These are phyloP conservation scores for Panicum miliaceum DNA, from an alignment of 176 grass and related monocot genomes.

Conservation along the genomic window DNA sequence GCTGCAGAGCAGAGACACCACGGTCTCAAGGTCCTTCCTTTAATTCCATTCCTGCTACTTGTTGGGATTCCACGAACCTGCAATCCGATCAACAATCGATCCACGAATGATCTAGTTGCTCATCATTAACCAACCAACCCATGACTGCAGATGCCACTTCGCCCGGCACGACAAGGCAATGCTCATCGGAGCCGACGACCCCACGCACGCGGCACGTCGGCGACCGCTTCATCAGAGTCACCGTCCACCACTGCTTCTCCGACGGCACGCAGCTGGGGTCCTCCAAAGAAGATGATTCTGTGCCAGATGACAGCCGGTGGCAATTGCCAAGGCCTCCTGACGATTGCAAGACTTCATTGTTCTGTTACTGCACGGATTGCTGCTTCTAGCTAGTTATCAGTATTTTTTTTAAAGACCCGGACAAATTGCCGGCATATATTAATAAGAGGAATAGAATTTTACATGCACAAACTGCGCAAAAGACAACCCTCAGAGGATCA, in stretches of 20 bases:
- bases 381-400: too few species aligned
- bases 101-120: not conserved
- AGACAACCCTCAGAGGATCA: too few species aligned
- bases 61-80: too few species aligned
- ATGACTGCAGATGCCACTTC: conserved; percentile 45
- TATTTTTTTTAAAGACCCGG: too few species aligned
- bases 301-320: conserved; percentile 78
- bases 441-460: too few species aligned
- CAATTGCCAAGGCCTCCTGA: conserved; percentile 45
- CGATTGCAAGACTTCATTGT: too few species aligned
- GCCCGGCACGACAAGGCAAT: conserved; percentile 75
- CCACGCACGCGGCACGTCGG: conserved; percentile 44
- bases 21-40: conserved; percentile 41
- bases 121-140: not conserved
- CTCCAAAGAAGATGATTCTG: conserved; percentile 57
- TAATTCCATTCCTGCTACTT: too few species aligned
- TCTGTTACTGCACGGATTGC: not conserved
- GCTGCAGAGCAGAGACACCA: conserved; percentile 70
- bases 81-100: not conserved
- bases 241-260: too few species aligned
- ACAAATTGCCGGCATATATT: too few species aligned
- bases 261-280: conserved; percentile 54
- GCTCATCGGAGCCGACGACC: conserved; percentile 71
- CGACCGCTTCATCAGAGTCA: conserved; percentile 57
- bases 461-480: too few species aligned